Evolutionary conservation across 2,329 filamentous ascomycete genomes (phyloP).

Genomic region (Cladosporium halotolerans): DNA sequence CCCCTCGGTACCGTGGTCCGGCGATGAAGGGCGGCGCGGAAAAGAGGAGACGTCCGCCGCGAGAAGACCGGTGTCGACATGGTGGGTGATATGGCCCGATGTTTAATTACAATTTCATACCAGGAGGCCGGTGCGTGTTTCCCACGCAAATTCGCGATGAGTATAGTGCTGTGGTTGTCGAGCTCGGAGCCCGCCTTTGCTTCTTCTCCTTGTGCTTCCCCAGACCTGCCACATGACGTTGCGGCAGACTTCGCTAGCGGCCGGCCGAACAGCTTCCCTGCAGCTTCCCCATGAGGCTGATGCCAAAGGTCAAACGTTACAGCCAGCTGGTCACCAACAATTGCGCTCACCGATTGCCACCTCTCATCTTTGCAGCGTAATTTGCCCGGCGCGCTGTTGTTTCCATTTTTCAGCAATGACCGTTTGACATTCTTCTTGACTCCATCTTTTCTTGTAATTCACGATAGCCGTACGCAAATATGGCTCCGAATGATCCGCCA

Average conservation of each 20-base stretch:
- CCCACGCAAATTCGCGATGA: too few relatives aligned
- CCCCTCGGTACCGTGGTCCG: neutral
- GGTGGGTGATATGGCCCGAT: neutral
- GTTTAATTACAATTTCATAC: neutral
- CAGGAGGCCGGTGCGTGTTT: neutral
- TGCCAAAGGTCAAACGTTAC: neutral
- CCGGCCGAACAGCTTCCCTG: neutral
- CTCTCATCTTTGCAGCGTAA: neutral
- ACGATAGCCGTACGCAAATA: constrained; percentile 2
- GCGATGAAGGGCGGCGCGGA: constrained; percentile 9
- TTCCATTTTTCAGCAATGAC: too few relatives aligned
- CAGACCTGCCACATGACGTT: neutral
- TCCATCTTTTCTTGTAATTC: too few relatives aligned
- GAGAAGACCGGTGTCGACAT: constrained; percentile 3
- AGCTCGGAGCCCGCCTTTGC: neutral
- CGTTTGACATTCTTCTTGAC: too few relatives aligned
- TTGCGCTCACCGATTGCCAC: neutral
- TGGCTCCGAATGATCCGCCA: constrained; percentile 28
- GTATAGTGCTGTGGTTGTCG: too few relatives aligned
- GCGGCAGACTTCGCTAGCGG: neutral
- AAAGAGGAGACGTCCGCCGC: constrained; percentile 8
- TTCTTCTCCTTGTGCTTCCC: neutral
- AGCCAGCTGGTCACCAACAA: neutral
- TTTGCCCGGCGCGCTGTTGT: too few relatives aligned
- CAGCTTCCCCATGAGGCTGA: neutral